Conservation (phyloP, 306 rosid species). For the Biancaea sappan region DNA sequence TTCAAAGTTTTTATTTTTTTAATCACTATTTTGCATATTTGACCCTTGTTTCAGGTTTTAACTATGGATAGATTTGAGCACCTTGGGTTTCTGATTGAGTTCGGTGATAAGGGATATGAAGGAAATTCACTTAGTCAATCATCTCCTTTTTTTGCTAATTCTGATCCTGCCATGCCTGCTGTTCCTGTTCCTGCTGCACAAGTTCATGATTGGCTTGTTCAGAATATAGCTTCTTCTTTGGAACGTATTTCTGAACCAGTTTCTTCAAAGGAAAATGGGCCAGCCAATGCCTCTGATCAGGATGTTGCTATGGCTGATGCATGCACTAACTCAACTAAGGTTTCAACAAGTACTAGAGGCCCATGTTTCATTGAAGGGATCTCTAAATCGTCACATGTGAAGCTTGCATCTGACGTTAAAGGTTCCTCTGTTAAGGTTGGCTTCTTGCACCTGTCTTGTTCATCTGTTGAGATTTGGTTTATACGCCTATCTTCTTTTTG, state of each 20-base stretch:
- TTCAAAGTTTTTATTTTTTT: not conserved
- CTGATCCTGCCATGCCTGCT: slow-evolving; percentile 99
- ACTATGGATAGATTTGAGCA: slow-evolving; percentile 94
- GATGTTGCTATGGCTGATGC: slow-evolving; percentile 98
- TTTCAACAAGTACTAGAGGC: slow-evolving; percentile 60
- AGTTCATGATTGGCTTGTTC: slow-evolving; percentile 86
- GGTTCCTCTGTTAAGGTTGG: slow-evolving; percentile 93
- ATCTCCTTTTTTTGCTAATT: slow-evolving; percentile 96
- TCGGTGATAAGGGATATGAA: slow-evolving; percentile 82
- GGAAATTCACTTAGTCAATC: slow-evolving; percentile 75
- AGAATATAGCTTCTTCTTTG: slow-evolving; percentile 79
- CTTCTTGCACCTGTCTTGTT: slow-evolving; percentile 23
- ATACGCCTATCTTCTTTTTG: not conserved
- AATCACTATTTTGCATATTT: slow-evolving; percentile 36
- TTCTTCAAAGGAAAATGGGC: slow-evolving; percentile 85
- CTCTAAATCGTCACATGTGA: slow-evolving; percentile 87
- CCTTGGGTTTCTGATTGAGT: slow-evolving; percentile 87
- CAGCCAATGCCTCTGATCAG: slow-evolving; percentile 73
- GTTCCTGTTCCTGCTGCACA: slow-evolving; percentile 90
- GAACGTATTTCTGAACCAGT: slow-evolving; percentile 82
- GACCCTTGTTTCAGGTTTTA: slow-evolving; percentile 63
- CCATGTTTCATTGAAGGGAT: slow-evolving; percentile 90
- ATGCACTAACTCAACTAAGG: slow-evolving; percentile 61
- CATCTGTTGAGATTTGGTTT: not conserved
- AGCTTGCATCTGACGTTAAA: slow-evolving; percentile 83